A percentile compares a stretch with the other conserved stretches of the same genome.
Evolutionary conservation across 108 stramenopile species (phyloP).

Genomic region (Mayamaea pseudoterrestris): DNA sequence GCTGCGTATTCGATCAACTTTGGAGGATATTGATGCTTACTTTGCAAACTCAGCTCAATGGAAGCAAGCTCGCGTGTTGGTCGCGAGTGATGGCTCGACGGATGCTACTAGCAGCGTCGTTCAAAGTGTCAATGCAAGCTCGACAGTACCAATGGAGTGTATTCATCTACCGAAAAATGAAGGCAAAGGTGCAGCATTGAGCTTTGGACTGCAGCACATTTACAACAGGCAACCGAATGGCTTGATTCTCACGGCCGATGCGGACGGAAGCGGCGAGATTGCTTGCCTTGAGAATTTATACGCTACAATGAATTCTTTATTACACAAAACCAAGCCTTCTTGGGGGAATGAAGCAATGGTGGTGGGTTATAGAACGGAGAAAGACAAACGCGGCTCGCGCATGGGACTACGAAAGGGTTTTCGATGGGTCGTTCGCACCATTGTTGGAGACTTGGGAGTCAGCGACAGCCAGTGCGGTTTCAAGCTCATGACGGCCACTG

Average conservation of each 20-base stretch:
- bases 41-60: constrained; percentile 12
- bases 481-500: constrained; percentile 51
- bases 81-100: constrained; percentile 70
- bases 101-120: constrained; percentile 38
- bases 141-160: constrained; percentile 21
- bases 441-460: constrained; percentile 22
- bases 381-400: constrained; percentile 8
- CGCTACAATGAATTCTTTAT: not conserved
- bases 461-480: constrained; percentile 73
- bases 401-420: constrained; percentile 40
- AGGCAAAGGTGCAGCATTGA: constrained; percentile 72
- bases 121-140: constrained; percentile 4
- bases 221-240: not conserved
- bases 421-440: constrained; percentile 24
- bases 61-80: constrained; percentile 17
- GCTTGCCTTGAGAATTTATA: constrained; percentile 21
- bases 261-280: constrained; percentile 70
- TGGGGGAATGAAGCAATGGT: constrained; percentile 18
- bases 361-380: constrained; percentile 26
- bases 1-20: constrained; percentile 46
- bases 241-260: constrained; percentile 54
- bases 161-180: constrained; percentile 36
- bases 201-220: constrained; percentile 36
- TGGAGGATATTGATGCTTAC: constrained; percentile 32
- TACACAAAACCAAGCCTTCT: not conserved